Conservation (phyloP, 75 land plant species). For the Sequoia sempervirens region DNA sequence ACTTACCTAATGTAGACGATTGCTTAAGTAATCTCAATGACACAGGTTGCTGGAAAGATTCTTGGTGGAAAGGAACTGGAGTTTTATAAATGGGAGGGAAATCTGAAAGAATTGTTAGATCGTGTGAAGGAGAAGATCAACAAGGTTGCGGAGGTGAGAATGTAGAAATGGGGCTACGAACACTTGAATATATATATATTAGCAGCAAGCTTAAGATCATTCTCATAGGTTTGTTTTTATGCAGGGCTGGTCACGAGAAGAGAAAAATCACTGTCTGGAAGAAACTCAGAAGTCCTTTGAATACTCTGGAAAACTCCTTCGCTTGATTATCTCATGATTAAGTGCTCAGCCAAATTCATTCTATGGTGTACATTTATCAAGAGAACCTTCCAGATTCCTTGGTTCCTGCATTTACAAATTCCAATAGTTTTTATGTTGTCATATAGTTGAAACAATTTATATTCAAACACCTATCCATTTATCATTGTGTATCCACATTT, state of each 20-base stretch:
- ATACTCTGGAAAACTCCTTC: conserved; percentile 85
- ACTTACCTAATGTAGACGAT: background rate
- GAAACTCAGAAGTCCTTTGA: conserved; percentile 95
- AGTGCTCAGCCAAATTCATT: background rate
- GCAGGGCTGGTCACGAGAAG: conserved; percentile 90
- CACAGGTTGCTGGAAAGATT: conserved; percentile 77
- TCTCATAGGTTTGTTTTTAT: background rate
- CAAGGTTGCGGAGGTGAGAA: conserved; percentile 79
- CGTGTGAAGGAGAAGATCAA: conserved; percentile 85
- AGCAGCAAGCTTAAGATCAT: conserved; percentile 2
- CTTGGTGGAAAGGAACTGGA: conserved; percentile 72
- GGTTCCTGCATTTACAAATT: background rate
- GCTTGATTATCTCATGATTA: conserved; percentile 54
- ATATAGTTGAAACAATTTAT: background rate
- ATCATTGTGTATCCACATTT: background rate
- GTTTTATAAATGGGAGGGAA: conserved; percentile 97
- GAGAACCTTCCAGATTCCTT: background rate
- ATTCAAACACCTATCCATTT: background rate
- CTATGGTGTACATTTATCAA: background rate
- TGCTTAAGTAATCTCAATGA: background rate
- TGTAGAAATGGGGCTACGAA: background rate
- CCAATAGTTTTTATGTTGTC: background rate
- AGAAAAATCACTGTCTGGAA: conserved; percentile 88
- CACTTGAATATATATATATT: background rate
- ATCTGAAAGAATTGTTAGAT: conserved; percentile 64